Evolutionary conservation across 140 eudicot species (phyloP).

Genomic region (Stevia rebaudiana): DNA sequence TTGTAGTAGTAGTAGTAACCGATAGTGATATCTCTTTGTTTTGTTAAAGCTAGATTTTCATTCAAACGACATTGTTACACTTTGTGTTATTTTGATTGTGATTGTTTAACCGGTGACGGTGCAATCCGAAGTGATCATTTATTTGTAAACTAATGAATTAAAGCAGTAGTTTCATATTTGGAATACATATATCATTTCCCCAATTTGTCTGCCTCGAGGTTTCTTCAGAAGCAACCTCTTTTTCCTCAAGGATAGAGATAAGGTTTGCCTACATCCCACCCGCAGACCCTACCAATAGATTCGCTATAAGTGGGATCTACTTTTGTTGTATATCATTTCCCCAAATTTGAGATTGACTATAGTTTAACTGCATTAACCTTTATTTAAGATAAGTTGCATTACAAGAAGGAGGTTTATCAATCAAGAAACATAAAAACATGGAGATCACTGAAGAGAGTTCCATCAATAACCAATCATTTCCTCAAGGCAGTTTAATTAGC

Average conservation of each 20-base stretch:
- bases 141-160: background rate
- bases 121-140: conserved; percentile 9
- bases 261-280: too few species aligned
- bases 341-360: background rate
- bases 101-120: background rate
- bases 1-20: conserved; percentile 1
- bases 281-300: too few species aligned
- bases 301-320: too few species aligned
- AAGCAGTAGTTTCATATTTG: conserved; percentile 3
- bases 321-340: background rate
- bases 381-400: conserved; percentile 13
- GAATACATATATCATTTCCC: conserved; percentile 4
- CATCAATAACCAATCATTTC: conserved; percentile 20
- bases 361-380: background rate
- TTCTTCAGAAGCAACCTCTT: too few species aligned
- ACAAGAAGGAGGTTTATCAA: conserved; percentile 13
- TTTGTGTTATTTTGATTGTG: conserved; percentile 1
- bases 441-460: conserved; percentile 22
- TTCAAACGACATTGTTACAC: background rate
- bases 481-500: conserved; percentile 40
- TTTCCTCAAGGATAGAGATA: too few species aligned
- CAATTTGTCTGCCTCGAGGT: too few species aligned
- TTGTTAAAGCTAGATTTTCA: conserved; percentile 12
- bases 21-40: conserved; percentile 3
- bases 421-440: conserved; percentile 16